phyloP scores from a whole-genome alignment of 495 filamentous ascomycete genomes.

The Penicillium ochrochloron region DNA sequence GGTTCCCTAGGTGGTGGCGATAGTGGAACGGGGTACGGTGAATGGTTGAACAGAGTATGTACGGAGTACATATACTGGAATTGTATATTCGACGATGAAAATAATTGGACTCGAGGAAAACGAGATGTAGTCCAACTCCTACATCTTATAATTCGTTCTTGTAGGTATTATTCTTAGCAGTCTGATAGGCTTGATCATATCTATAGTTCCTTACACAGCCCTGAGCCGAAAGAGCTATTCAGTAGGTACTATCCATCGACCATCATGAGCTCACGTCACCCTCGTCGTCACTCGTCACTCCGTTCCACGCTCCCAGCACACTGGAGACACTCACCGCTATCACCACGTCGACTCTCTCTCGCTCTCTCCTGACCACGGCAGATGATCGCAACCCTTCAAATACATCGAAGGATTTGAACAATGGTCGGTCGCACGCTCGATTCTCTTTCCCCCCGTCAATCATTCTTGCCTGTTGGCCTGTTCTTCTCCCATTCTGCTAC shows the following conservation, averaged over 20 bases:
- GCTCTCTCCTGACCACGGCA: constrained; percentile 5
- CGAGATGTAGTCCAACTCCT: no score
- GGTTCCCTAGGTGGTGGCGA: not conserved
- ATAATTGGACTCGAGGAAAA: no score
- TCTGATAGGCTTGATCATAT: not conserved
- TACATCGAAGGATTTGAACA: not conserved
- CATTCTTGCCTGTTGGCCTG: not conserved
- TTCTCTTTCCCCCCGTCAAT: not conserved
- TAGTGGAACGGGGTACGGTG: not conserved
- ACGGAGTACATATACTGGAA: no score
- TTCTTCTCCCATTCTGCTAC: not conserved
- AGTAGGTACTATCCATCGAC: not conserved
- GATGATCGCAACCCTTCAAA: not conserved
- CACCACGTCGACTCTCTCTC: not conserved
- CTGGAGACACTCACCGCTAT: not conserved
- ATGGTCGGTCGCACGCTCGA: not conserved
- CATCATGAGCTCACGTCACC: not conserved
- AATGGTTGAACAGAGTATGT: not conserved
- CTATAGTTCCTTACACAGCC: not conserved
- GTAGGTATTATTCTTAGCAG: no score
- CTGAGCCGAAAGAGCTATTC: not conserved
- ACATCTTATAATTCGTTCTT: no score
- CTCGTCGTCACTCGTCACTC: not conserved
- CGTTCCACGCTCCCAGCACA: not conserved
- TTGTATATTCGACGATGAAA: not conserved